Evolutionary conservation across 106 monocot genomes (phyloP).

Genomic region (Vanilla planifolia): DNA sequence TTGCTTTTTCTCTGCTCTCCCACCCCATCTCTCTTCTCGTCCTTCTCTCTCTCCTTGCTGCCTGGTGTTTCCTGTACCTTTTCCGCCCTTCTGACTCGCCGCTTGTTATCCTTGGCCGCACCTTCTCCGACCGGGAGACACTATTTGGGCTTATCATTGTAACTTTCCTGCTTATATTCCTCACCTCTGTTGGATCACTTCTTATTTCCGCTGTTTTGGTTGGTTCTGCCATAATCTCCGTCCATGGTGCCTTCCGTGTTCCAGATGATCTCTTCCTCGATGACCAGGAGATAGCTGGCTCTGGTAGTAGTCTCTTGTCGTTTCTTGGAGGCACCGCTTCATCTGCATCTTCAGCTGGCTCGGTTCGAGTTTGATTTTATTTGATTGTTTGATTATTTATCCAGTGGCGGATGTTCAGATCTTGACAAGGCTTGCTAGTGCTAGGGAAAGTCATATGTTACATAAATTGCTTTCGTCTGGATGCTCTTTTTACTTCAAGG

Average conservation of each 20-base stretch:
- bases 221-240: slow-evolving; percentile 26
- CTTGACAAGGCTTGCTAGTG: background rate
- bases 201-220: slow-evolving; percentile 32
- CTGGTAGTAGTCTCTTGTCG: slow-evolving; percentile 21
- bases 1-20: slow-evolving; percentile 40
- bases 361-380: background rate
- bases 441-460: background rate
- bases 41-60: slow-evolving; percentile 31
- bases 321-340: slow-evolving; percentile 25
- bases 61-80: slow-evolving; percentile 49
- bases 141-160: slow-evolving; percentile 21
- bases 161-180: slow-evolving; percentile 33
- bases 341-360: slow-evolving; percentile 17
- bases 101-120: slow-evolving; percentile 34
- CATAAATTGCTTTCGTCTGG: no score
- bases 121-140: slow-evolving; percentile 41
- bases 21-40: slow-evolving; percentile 50
- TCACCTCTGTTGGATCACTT: slow-evolving; percentile 44
- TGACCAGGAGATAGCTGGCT: slow-evolving; percentile 25
- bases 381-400: background rate
- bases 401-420: background rate
- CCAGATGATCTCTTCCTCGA: slow-evolving; percentile 56
- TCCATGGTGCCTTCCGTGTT: slow-evolving; percentile 43
- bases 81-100: slow-evolving; percentile 43
- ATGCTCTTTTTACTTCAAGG: no score